A percentile compares a stretch with the other conserved stretches of the same genome.
Conservation (phyloP, 306 rosid genomes). For the Luffa aegyptiaca region DNA sequence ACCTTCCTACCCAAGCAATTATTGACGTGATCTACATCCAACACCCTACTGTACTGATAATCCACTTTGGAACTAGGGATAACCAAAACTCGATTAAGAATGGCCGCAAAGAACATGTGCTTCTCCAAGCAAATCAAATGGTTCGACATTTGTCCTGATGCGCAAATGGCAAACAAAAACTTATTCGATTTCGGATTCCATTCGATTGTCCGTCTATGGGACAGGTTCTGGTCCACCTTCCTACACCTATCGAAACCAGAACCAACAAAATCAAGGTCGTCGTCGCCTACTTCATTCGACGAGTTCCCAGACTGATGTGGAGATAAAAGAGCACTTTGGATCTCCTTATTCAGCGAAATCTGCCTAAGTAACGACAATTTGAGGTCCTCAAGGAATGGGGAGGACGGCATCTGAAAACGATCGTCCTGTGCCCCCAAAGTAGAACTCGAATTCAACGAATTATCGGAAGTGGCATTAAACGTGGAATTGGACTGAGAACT, state of each 20-base stretch:
- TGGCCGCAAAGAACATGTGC: slow-evolving; percentile 88
- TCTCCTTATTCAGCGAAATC: slow-evolving; percentile 61
- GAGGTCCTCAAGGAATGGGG: slow-evolving; percentile 27
- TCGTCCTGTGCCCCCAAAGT: background rate
- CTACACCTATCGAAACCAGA: slow-evolving; percentile 46
- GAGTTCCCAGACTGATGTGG: slow-evolving; percentile 42
- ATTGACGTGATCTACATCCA: slow-evolving; percentile 72
- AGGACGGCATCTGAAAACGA: background rate
- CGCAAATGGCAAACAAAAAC: slow-evolving; percentile 64
- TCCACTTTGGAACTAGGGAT: slow-evolving; percentile 80
- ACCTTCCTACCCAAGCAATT: slow-evolving; percentile 77
- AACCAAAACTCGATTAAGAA: slow-evolving; percentile 69
- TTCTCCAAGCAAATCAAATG: slow-evolving; percentile 94
- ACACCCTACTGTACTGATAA: slow-evolving; percentile 51
- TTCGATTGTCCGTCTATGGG: slow-evolving; percentile 49
- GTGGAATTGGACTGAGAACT: slow-evolving; percentile 15
- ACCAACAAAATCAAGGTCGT: slow-evolving; percentile 24
- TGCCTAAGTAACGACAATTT: slow-evolving; percentile 43
- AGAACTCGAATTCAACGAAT: slow-evolving; percentile 10
- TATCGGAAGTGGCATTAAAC: background rate
- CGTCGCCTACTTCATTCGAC: slow-evolving; percentile 16
- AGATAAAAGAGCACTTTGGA: slow-evolving; percentile 51
- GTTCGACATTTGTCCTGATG: slow-evolving; percentile 94
- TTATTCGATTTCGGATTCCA: slow-evolving; percentile 71
- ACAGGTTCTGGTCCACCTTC: slow-evolving; percentile 44